Evolutionary conservation across 305 asterid genomes (phyloP), one percentile per base, ranked within the genome.

Genomic region (Fraxinus xanthoxyloides): DNA sequence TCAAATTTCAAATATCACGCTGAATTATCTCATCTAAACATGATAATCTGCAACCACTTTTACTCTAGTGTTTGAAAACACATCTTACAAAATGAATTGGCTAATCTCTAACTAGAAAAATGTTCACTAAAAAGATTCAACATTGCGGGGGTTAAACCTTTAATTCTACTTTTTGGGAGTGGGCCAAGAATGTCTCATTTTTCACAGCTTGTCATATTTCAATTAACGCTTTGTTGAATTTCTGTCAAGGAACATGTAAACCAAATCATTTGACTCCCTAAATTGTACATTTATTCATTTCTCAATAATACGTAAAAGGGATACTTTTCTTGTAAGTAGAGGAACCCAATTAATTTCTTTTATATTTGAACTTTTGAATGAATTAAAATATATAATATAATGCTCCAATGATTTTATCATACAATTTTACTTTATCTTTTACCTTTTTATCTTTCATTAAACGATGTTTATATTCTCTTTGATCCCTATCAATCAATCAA

Each of bases 301-400:
- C 87, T 69, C 61, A 84, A 77, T 82, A 46, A 77, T 76, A 56
- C 81, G 30, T 67, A 78, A 82, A 82, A 81, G 83, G 26, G 86
- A 88, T 91, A 81, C 95, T 90, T 91, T 91, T 86, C 95, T 91
- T 91, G 91, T 82, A 85, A 87, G 85, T 76, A 89, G 95, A 87
- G 93, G 87, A 89, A 91, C 75, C 92, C 28, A 78, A 63, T 82
- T 78, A 78, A 86, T 78, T 79, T 76, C 65, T 82, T 75, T 77
- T 31, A 13, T 28, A 70, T 87, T 80, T 82, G 51, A 69, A 69
- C 83, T 74, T 63, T 21, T 46, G 73, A 77, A 86, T 79, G 67
- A 79, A 81, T 77, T 79, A 80, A 75, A 21, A 63, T 28, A 8
- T 21, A 65, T 3, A 80, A 88, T 78, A 88, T 87, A 76, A 91